Base-by-base conservation (phyloP, 768 basidiomycete genomes). In the Rhodotorula diobovata region DNA sequence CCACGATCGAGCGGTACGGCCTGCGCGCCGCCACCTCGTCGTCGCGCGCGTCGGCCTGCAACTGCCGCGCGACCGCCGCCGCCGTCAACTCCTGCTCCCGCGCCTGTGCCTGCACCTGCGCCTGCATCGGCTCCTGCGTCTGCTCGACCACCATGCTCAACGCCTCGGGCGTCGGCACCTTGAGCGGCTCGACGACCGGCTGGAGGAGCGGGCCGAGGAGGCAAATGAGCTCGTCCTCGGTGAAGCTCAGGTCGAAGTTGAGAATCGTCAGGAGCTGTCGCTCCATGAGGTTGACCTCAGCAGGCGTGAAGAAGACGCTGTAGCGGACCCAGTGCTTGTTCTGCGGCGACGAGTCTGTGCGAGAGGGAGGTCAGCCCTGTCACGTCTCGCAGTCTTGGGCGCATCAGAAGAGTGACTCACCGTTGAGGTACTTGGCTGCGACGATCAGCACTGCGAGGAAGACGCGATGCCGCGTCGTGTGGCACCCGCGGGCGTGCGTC, bases 381-480 rank as follows among this genome's bases (percentile, higher is more conserved):
- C n/a, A n/a, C n/a, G 30, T 54, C 23, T 55, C 32, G 3, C 2
- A 8, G 56, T 1, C 3, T 37, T 21, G 25, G 34, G 23, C 25
- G 5, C 41, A 25, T 18, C 23, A 34, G n/a, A 30, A 8, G 18
- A 0, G 20, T 6, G 37, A 46, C 70, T 14, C 12, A 66, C 70
- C 77, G 81, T 98, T 95, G 79, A 95, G 87, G 81, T 97, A 98
- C 82, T 98, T 98, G 72, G 92, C 89, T 37, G 94, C 88, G 51
- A 92, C 89, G 80, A 98, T 95, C 76, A 98, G 88, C 2, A 90
- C 88, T 35, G 94, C 93, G 76, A 98, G 85, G 81, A 97, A 96
- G 60, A 96, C 89, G 61, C 94, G 88, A 79, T 97, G 93, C 41
- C 91, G 86, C 28, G 94, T 94, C 45, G 64, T 63, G 66, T 55